Conservation (phyloP, 23 red algal species). For the Gracilaria domingensis region DNA sequence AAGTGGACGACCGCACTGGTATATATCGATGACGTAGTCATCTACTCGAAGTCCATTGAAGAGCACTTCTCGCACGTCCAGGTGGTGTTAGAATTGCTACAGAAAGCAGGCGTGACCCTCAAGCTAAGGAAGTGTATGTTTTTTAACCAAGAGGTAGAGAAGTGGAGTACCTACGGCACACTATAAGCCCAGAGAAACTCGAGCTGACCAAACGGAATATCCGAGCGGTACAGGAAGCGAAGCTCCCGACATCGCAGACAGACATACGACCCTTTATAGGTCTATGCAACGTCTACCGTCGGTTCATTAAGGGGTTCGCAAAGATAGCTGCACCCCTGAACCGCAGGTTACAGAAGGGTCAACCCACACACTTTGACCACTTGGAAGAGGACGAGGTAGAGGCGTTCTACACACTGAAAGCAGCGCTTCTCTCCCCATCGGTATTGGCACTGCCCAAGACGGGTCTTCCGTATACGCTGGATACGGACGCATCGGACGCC, state of each 20-base stretch:
- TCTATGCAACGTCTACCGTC: constrained; percentile 40
- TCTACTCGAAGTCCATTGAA: constrained; percentile 7
- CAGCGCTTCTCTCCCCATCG: background rate
- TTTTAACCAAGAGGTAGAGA: background rate
- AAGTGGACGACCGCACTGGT: background rate
- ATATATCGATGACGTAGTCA: constrained; percentile 24
- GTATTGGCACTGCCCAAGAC: constrained; percentile 1
- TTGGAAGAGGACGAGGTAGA: constrained; percentile 13
- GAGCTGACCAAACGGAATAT: background rate
- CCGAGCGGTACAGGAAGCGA: background rate
- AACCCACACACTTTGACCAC: background rate
- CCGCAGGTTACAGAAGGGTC: background rate
- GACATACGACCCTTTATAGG: constrained; percentile 18
- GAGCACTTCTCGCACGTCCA: background rate
- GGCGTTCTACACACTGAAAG: constrained; percentile 18
- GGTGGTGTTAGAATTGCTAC: background rate
- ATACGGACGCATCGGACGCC: constrained; percentile 16
- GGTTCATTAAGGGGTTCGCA: constrained; percentile 35
- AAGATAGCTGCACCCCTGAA: constrained; percentile 27
- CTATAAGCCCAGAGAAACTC: background rate
- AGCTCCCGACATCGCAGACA: constrained; percentile 13
- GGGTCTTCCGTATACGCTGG: background rate
- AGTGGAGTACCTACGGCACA: constrained; percentile 34
- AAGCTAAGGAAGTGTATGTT: constrained; percentile 43
- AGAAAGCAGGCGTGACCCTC: background rate